Base-by-base conservation (phyloP, 192 early-diverging fungal genomes). In the Funneliformis geosporum region DNA sequence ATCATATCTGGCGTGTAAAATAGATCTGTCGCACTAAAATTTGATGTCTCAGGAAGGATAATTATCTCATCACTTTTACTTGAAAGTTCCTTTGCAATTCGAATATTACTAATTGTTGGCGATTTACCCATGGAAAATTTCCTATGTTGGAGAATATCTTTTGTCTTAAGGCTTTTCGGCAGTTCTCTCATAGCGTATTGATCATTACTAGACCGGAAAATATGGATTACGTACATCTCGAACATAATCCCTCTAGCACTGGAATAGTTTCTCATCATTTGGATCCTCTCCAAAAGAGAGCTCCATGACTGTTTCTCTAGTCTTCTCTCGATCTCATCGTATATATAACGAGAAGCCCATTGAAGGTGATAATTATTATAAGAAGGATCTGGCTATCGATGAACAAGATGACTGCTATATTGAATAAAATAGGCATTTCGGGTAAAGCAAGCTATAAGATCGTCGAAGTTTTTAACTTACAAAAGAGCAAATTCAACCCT, bases 291-390 rank as follows among this genome's bases (percentile, higher is more conserved):
- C 12, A 28, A 25, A 33, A 73, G 46, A 38, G n/a, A 25, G 3
- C 8, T 55, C 72, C 47, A 50, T 50, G 46, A 12, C 11, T 25
- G 1, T 14, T 18, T 38, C 2, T 71, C 69, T 16, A 71, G 44
- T n/a, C 18, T 73, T 73, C 55, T 59, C 11, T 50, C 10, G 25
- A 73, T 73, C 25, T 73, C 47, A 50, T 73, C 27, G 12, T 33
- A 38, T 50, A 73, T 73, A 50, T 33, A 73, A 73, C 8, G n/a
- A 18, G 72, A 73, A 50, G 46, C 47, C 72, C 72, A 73, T 50
- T 33, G 25, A 6, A 73, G 46, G 8, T 59, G 9, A 27, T 59
- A 73, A 59, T 27, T 0, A 55, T 59, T 44, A 50, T 73, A 27
- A 59, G 55, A 59, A 23, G 33, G 16, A 33, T 73, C 21, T 5